Percentiles rank a stretch among this genome's conserved stretches.
phyloP scores from a whole-genome alignment of 805 yeast genomes.

The Myxozyma mucilagina region DNA sequence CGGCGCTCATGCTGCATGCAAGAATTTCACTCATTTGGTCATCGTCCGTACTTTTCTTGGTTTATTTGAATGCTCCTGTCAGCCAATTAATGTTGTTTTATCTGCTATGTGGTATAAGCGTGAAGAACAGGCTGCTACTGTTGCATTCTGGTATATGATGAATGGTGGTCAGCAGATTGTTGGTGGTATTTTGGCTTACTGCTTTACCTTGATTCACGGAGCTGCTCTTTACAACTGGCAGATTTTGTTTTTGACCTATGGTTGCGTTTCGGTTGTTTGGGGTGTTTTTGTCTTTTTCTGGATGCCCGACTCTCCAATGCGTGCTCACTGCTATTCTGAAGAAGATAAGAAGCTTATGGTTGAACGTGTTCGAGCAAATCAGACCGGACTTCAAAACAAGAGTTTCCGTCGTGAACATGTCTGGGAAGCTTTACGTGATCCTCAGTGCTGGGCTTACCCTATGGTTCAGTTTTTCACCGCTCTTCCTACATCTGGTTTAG shows the following conservation, averaged over 20 bases:
- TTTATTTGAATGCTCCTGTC: conserved; percentile 51
- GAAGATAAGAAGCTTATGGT: conserved; percentile 38
- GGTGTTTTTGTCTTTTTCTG: conserved; percentile 28
- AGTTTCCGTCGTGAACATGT: conserved; percentile 19
- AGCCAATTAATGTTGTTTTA: conserved; percentile 55
- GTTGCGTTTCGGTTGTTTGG: conserved; percentile 14
- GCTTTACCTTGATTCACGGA: conserved; percentile 15
- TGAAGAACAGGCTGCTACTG: conserved; percentile 53
- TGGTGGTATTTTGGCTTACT: conserved; percentile 15
- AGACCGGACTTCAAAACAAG: conserved; percentile 39
- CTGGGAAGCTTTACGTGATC: conserved; percentile 27
- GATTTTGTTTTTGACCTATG: conserved; percentile 16
- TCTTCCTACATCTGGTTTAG: conserved; percentile 39
- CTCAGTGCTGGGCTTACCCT: conserved; percentile 35
- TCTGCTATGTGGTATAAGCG: conserved; percentile 63
- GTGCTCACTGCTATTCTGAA: conserved; percentile 32
- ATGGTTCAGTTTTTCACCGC: conserved; percentile 37
- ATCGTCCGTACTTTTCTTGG: conserved; percentile 50
- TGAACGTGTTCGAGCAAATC: conserved; percentile 34
- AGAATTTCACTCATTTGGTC: conserved; percentile 48
- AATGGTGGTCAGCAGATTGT: conserved; percentile 38
- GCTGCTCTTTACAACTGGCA: conserved; percentile 18
- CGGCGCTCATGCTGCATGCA: conserved; percentile 45
- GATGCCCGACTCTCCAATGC: conserved; percentile 21
- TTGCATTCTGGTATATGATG: conserved; percentile 41